Conservation (phyloP, 2,329 filamentous ascomycete species). For the Chaetomiaceae sp. region DNA sequence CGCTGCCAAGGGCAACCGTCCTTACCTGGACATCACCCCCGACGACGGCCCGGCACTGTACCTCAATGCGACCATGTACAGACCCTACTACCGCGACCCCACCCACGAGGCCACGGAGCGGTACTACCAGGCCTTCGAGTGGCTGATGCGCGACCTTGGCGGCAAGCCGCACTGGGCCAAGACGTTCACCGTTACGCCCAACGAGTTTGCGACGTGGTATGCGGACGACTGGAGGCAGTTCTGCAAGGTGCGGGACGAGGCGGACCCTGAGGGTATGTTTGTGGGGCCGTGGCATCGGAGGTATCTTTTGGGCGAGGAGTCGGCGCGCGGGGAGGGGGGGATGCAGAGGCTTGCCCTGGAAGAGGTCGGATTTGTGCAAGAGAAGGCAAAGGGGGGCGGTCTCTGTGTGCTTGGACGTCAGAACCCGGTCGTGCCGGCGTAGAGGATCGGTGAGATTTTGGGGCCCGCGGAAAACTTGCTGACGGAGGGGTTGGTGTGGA, state of each 20-base stretch:
- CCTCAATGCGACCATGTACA: slow-evolving; percentile 75
- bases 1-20: slow-evolving; percentile 25
- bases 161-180: slow-evolving; percentile 79
- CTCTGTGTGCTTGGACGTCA: slow-evolving; percentile 21
- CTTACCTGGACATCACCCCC: slow-evolving; percentile 58
- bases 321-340: neutral
- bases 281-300: slow-evolving; percentile 84
- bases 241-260: slow-evolving; percentile 57
- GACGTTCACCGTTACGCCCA: slow-evolving; percentile 59
- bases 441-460: slow-evolving; percentile 12
- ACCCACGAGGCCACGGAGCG: slow-evolving; percentile 55
- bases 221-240: slow-evolving; percentile 58
- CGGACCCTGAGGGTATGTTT: slow-evolving; percentile 74
- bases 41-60: slow-evolving; percentile 64
- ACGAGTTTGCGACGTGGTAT: slow-evolving; percentile 58
- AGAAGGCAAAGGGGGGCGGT: slow-evolving; percentile 19
- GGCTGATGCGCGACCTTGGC: slow-evolving; percentile 72
- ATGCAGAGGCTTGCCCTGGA: slow-evolving; percentile 27
- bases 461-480: slow-evolving; percentile 1
- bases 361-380: slow-evolving; percentile 26
- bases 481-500: neutral
- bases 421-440: slow-evolving; percentile 17
- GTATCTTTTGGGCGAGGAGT: slow-evolving; percentile 47
- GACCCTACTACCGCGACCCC: slow-evolving; percentile 67
- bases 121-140: slow-evolving; percentile 78